Evolutionary conservation across 805 yeast genomes (phyloP), one percentile per base, ranked within the genome.

Genomic region (Scheffersomyces ergatensis): DNA sequence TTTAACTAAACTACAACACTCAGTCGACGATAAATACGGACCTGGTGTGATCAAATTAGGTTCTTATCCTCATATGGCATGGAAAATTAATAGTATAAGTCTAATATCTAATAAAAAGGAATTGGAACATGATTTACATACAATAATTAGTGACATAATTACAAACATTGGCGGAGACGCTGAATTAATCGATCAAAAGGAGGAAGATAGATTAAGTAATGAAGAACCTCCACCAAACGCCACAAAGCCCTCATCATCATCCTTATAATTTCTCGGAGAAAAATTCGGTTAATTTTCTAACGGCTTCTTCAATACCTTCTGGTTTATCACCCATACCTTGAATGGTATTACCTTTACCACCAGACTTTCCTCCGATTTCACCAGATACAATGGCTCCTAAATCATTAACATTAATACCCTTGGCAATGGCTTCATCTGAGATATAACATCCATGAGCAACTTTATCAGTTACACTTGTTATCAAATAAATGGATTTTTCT

Each of bases 381-480:
- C 71, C 66, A 34, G 90, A 72, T 33, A 86, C 98, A 42, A 76
- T 68, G 39, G 74, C 65, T 24, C 95, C 95, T 51, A 89, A 75
- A 21, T 79, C 89, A 43, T 83, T 76, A 39, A 95, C 90, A 48
- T 83, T 76, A 16, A 89, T 73, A 51, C 89, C 89, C 58, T 81
- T 76, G 34, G 72, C 72, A 49, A 83, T 67, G 30, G 89, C 86
- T 32, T 65, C 81, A 47, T 85, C 82, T 2, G 92, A 79, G 37
- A 93, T 74, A 67, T 82, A 93, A 61, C 96, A 89, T 50, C 97
- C 99, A 58, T 93, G 99, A 12, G 97, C 98, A 57, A 92, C 87
- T 68, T 84, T 89, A 38, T 78, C 80, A 17, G 57, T 64, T 38
- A 72, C 70, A 57, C 95, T 95, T 14, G 95, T 82, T 51, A 90